Evolutionary conservation across 345 rosid genomes (phyloP).

Genomic region (Eutrema japonicum): DNA sequence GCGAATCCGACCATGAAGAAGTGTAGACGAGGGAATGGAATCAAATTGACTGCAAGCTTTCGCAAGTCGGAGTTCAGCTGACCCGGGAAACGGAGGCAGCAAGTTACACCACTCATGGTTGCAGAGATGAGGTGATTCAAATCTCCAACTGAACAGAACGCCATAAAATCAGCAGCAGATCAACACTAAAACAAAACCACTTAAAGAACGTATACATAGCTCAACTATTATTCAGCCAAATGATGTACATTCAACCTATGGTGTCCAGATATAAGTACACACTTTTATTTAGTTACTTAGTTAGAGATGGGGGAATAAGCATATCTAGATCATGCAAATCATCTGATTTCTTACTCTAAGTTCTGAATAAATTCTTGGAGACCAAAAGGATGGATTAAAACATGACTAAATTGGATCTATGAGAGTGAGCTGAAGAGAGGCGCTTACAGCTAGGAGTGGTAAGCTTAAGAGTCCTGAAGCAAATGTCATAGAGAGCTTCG

Average conservation of each 20-base stretch:
- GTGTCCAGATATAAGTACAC: neutral
- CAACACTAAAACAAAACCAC: neutral
- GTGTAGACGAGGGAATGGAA: conserved; percentile 67
- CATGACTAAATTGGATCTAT: neutral
- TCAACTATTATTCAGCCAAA: neutral
- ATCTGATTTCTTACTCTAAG: neutral
- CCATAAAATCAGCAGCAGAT: neutral
- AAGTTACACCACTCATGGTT: conserved; percentile 65
- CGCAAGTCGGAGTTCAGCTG: conserved; percentile 66
- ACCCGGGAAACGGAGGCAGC: conserved; percentile 68
- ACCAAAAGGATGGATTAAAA: neutral
- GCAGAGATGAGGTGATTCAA: conserved; percentile 63
- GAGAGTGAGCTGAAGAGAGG: neutral
- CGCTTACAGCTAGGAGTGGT: conserved; percentile 66
- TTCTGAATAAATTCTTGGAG: neutral
- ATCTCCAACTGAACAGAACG: conserved; percentile 51
- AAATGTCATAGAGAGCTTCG: conserved; percentile 63
- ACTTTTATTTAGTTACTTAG: too few species aligned
- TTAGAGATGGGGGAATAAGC: too few species aligned
- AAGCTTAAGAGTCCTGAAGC: conserved; percentile 65
- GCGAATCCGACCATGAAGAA: conserved; percentile 68
- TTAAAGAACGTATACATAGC: too few species aligned
- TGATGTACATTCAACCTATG: neutral
- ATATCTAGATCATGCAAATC: too few species aligned
- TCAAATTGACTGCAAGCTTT: conserved; percentile 63